Percentiles rank a stretch among this genome's conserved stretches.
These are phyloP conservation scores for Volvox carteri DNA, from an alignment of 163 green algal genomes.

Conservation along the genomic window DNA sequence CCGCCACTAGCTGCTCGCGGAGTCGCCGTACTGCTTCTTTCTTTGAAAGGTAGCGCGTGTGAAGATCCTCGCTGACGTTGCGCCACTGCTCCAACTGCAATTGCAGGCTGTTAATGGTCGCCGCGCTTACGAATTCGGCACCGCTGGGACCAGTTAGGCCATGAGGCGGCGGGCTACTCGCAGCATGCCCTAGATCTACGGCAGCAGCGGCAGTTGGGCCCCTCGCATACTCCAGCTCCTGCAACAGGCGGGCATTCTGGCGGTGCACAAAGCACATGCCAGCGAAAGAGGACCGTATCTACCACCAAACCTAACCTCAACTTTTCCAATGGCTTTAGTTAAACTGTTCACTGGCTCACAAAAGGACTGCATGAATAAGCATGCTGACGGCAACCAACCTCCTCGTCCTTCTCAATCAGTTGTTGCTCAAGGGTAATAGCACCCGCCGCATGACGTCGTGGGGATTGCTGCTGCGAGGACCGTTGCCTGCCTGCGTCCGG, in stretches of 20 bases:
- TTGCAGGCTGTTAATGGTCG: constrained; percentile 21
- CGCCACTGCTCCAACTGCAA: constrained; percentile 42
- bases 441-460: not conserved
- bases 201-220: not conserved
- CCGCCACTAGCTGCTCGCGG: constrained; percentile 27
- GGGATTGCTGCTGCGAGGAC: not conserved
- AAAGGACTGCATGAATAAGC: not conserved
- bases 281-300: not conserved
- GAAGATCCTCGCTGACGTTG: not conserved
- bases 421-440: not conserved
- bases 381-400: constrained; percentile 4
- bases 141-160: not conserved
- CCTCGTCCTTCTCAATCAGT: constrained; percentile 17
- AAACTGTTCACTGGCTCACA: not conserved
- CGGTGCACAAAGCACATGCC: not conserved
- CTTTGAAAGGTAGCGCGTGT: constrained; percentile 32
- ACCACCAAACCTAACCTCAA: not conserved
- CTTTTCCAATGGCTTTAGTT: not conserved
- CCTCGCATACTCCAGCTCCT: not conserved
- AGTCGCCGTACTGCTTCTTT: constrained; percentile 38
- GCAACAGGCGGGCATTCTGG: constrained; percentile 11
- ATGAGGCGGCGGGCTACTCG: not conserved
- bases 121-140: not conserved
- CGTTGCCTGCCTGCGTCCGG: not conserved
- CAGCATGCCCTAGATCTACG: not conserved